Evolutionary conservation across 495 filamentous ascomycete species (phyloP).

Genomic region (Penicillium tannophilum): DNA sequence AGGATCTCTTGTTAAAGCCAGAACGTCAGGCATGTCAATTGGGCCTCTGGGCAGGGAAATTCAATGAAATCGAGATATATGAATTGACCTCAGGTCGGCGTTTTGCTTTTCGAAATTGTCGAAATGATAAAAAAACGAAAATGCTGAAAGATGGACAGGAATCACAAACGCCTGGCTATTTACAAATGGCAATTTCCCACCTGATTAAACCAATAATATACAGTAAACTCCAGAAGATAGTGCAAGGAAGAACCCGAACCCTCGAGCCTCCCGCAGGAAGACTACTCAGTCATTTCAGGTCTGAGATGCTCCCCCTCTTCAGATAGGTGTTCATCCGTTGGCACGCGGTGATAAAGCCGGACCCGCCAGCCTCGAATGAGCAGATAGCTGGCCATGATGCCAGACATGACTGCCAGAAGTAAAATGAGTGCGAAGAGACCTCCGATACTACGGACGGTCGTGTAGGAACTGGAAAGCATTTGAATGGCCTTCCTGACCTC

Average conservation of each 20-base stretch:
- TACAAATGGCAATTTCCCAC: slow-evolving; percentile 2
- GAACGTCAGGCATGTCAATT: no score
- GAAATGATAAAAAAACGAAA: neutral
- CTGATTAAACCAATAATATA: slow-evolving; percentile 8
- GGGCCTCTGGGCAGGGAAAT: no score
- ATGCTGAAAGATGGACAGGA: neutral
- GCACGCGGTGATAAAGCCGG: slow-evolving; percentile 27
- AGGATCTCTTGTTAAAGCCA: no score
- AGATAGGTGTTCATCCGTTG: slow-evolving; percentile 13
- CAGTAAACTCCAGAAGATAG: slow-evolving; percentile 14
- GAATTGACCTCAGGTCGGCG: neutral
- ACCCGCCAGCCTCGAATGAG: slow-evolving; percentile 34
- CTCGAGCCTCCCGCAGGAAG: neutral
- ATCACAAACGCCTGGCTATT: slow-evolving; percentile 3
- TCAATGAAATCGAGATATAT: neutral
- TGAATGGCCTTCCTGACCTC: slow-evolving; percentile 25
- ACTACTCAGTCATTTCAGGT: slow-evolving; percentile 18
- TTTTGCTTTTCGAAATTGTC: neutral
- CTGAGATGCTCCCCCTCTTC: slow-evolving; percentile 21
- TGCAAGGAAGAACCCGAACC: slow-evolving; percentile 8
- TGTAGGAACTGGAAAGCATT: slow-evolving; percentile 21
- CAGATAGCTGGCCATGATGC: slow-evolving; percentile 24
- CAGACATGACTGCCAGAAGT: slow-evolving; percentile 24
- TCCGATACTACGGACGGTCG: slow-evolving; percentile 25
- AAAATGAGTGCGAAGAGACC: slow-evolving; percentile 26